Conservation (phyloP, 176 grass and related monocot genomes). For the Microstegium vimineum region DNA sequence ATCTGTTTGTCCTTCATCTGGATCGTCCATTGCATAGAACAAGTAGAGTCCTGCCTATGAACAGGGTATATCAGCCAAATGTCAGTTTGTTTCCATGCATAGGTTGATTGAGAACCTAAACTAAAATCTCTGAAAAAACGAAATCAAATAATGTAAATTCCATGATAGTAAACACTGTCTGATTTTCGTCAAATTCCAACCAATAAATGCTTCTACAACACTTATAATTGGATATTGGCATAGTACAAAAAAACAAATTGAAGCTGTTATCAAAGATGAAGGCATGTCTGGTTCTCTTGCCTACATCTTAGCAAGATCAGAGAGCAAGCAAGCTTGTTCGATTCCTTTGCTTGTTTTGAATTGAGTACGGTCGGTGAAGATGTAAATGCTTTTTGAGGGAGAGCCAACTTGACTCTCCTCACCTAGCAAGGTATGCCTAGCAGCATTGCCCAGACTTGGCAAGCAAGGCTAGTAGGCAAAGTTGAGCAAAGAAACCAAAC, state of each 20-base stretch:
- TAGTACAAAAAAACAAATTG: neutral
- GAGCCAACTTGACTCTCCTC: neutral
- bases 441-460: neutral
- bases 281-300: neutral
- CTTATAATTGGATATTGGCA: neutral
- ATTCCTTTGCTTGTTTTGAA: neutral
- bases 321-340: neutral
- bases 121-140: neutral
- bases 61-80: constrained; percentile 19
- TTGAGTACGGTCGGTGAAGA: neutral
- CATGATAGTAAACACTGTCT: neutral
- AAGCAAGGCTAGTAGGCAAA: neutral
- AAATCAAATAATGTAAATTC: neutral
- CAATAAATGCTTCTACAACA: neutral
- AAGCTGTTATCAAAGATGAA: neutral
- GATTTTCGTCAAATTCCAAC: neutral
- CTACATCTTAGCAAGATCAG: neutral
- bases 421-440: neutral
- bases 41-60: constrained; percentile 74
- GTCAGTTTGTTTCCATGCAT: constrained; percentile 22
- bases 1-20: constrained; percentile 76
- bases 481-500: neutral
- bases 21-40: constrained; percentile 64
- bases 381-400: neutral
- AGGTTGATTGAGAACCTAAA: constrained; percentile 1